Conservation (phyloP, 768 basidiomycete species). For the Mycena latifolia region DNA sequence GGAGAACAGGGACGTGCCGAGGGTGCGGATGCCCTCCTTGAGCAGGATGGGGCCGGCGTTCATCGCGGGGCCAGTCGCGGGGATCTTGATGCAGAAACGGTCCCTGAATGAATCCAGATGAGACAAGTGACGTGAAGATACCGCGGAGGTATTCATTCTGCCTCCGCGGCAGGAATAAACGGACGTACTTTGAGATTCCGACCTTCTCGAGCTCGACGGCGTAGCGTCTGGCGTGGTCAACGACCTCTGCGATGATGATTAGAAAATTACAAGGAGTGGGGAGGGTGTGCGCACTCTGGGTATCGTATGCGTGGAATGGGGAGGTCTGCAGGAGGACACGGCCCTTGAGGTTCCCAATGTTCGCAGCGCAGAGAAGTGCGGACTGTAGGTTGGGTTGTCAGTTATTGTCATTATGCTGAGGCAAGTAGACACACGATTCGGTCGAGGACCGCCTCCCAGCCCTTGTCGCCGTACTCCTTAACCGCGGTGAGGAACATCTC, state of each 20-base stretch:
- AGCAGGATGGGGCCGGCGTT: constrained; percentile 55
- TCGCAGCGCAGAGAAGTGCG: constrained; percentile 48
- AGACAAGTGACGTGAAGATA: no score
- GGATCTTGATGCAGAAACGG: constrained; percentile 62
- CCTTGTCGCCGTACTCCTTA: constrained; percentile 34
- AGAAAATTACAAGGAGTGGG: not conserved
- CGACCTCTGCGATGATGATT: constrained; percentile 36
- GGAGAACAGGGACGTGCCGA: constrained; percentile 62
- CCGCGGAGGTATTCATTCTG: not conserved
- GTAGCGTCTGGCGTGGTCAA: constrained; percentile 49
- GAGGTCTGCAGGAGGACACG: constrained; percentile 51
- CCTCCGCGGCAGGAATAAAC: no score
- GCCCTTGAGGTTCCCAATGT: constrained; percentile 46
- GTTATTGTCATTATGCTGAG: constrained; percentile 39
- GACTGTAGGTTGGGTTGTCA: constrained; percentile 37
- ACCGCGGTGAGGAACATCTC: constrained; percentile 41
- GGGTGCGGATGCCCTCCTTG: constrained; percentile 55
- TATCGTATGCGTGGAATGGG: constrained; percentile 48
- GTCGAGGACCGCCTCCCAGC: constrained; percentile 41
- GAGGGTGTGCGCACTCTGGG: constrained; percentile 39
- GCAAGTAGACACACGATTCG: constrained; percentile 29
- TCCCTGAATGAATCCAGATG: constrained; percentile 37
- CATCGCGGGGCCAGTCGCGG: constrained; percentile 56
- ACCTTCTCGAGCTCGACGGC: constrained; percentile 47
- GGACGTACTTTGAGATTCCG: constrained; percentile 43